Percentiles rank a stretch among this genome's conserved stretches.
Evolutionary conservation across 2,329 filamentous ascomycete genomes (phyloP).

Genomic region (Aphanoascus verrucosus): DNA sequence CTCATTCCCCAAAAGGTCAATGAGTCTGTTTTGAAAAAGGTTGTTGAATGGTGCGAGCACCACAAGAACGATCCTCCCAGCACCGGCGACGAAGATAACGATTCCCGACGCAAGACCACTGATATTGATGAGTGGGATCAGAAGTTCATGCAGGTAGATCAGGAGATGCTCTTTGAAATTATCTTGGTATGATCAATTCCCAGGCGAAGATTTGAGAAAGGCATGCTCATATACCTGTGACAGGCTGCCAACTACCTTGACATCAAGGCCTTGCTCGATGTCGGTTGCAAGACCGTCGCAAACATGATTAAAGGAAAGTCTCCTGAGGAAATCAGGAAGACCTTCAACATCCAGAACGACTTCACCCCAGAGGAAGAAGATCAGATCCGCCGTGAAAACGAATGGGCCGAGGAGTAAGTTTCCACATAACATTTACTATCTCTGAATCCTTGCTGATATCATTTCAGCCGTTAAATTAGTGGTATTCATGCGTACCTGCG

Average conservation of each 20-base stretch:
- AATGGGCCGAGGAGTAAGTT: slow-evolving; percentile 71
- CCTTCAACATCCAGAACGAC: slow-evolving; percentile 99
- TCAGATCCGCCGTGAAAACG: slow-evolving; percentile 85
- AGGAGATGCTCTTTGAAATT: slow-evolving; percentile 99
- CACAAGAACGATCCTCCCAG: slow-evolving; percentile 82
- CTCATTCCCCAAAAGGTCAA: slow-evolving; percentile 53
- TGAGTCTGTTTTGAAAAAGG: slow-evolving; percentile 85
- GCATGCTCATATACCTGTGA: not conserved
- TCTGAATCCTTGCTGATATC: not conserved
- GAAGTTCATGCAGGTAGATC: slow-evolving; percentile 99
- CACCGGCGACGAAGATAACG: slow-evolving; percentile 75
- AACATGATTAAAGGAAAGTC: slow-evolving; percentile 99
- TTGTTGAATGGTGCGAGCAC: slow-evolving; percentile 95
- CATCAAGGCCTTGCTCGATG: slow-evolving; percentile 94
- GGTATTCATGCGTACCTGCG: not conserved
- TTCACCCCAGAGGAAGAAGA: slow-evolving; percentile 99
- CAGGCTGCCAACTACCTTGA: slow-evolving; percentile 97
- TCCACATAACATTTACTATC: not conserved
- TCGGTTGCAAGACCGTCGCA: slow-evolving; percentile 97
- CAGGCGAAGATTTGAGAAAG: not conserved
- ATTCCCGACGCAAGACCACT: slow-evolving; percentile 94
- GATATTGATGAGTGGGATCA: slow-evolving; percentile 99
- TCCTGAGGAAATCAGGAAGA: slow-evolving; percentile 97
- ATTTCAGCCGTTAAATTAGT: slow-evolving; percentile 4
- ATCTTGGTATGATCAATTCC: slow-evolving; percentile 56